phyloP scores from a whole-genome alignment of 1,284 basidiomycete species.

The Marasmius sp. region DNA sequence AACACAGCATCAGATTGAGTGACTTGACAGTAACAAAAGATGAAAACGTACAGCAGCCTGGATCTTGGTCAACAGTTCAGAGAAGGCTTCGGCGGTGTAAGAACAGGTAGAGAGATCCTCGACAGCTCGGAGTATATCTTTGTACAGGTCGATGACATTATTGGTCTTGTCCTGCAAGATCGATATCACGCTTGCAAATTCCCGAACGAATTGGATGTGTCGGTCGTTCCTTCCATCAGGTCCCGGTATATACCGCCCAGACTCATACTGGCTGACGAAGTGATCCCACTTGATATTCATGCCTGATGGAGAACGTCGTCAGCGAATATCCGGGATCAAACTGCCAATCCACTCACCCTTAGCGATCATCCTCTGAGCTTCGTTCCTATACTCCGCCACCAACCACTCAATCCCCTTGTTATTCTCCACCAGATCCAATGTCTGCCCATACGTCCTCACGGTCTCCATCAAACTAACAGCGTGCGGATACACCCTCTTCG shows the following conservation, averaged over 20 bases:
- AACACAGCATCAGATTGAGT: neutral
- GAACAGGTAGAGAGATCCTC: slow-evolving; percentile 88
- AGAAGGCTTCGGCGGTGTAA: slow-evolving; percentile 83
- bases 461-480: slow-evolving; percentile 99
- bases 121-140: slow-evolving; percentile 81
- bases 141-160: slow-evolving; percentile 88
- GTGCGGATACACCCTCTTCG: slow-evolving; percentile 96
- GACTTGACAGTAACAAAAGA: neutral
- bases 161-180: slow-evolving; percentile 92
- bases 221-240: slow-evolving; percentile 82
- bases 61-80: slow-evolving; percentile 74
- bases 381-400: slow-evolving; percentile 89
- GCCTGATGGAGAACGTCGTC: slow-evolving; percentile 39
- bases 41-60: slow-evolving; percentile 74
- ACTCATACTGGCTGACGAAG: slow-evolving; percentile 91
- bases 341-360: slow-evolving; percentile 54
- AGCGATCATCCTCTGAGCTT: slow-evolving; percentile 87
- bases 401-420: slow-evolving; percentile 92
- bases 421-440: slow-evolving; percentile 83
- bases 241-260: slow-evolving; percentile 68
- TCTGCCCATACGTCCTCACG: slow-evolving; percentile 94
- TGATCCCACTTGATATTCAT: slow-evolving; percentile 97
- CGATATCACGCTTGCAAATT: slow-evolving; percentile 92
- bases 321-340: no score
- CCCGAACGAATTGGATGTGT: slow-evolving; percentile 91